phyloP scores from a whole-genome alignment of 164 flowering plant genomes.

The Kingdonia uniflora region DNA sequence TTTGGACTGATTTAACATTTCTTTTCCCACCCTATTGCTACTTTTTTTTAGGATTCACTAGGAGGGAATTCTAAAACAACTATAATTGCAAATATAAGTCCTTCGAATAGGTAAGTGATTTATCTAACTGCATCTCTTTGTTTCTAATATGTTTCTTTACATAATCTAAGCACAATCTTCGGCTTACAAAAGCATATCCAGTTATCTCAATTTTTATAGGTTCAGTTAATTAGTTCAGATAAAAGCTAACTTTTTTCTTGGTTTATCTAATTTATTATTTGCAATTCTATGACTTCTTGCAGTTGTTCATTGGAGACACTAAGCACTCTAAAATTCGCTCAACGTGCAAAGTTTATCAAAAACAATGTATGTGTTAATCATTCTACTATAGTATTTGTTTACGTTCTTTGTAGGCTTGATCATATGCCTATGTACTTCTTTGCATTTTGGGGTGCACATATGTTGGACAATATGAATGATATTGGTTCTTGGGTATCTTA shows the following conservation, averaged over 20 bases:
- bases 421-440: too few relatives aligned
- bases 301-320: slow-evolving; percentile 92
- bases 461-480: too few relatives aligned
- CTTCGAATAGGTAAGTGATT: slow-evolving; percentile 69
- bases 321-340: slow-evolving; percentile 99
- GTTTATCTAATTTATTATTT: too few relatives aligned
- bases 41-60: slow-evolving; percentile 66
- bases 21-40: not conserved
- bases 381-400: not conserved
- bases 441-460: too few relatives aligned
- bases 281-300: slow-evolving; percentile 9
- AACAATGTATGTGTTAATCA: slow-evolving; percentile 64
- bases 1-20: not conserved
- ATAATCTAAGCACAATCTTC: too few relatives aligned
- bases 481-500: too few relatives aligned
- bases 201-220: too few relatives aligned
- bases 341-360: slow-evolving; percentile 93
- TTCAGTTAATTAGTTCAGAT: too few relatives aligned
- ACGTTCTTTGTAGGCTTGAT: too few relatives aligned
- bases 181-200: too few relatives aligned
- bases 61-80: slow-evolving; percentile 97
- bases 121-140: not conserved
- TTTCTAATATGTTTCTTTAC: not conserved
- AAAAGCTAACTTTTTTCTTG: too few relatives aligned
- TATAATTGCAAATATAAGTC: slow-evolving; percentile 92